phyloP scores from a whole-genome alignment of 768 basidiomycete genomes.

The Suillus lakei region DNA sequence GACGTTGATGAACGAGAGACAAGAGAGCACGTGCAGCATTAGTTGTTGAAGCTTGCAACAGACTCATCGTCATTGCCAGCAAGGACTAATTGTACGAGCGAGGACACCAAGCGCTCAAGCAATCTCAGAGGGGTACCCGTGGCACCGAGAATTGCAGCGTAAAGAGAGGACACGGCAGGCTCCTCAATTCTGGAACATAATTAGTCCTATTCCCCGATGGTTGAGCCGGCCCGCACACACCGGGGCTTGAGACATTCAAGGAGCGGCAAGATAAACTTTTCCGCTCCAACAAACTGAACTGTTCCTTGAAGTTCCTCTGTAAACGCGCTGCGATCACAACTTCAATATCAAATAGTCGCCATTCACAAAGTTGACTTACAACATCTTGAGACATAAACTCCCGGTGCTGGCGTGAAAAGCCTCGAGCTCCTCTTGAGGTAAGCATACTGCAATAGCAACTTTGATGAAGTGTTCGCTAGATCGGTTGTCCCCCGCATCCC shows the following conservation, averaged over 20 bases:
- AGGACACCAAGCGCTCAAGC: slow-evolving; percentile 26
- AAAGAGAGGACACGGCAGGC: slow-evolving; percentile 27
- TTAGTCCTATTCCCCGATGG: not conserved
- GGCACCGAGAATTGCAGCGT: slow-evolving; percentile 36
- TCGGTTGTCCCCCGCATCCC: slow-evolving; percentile 37
- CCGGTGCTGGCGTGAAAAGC: slow-evolving; percentile 44
- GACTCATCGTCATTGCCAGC: slow-evolving; percentile 6
- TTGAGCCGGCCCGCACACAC: slow-evolving; percentile 36
- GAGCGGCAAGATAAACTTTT: slow-evolving; percentile 63
- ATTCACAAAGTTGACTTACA: slow-evolving; percentile 42
- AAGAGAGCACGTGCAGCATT: slow-evolving; percentile 45
- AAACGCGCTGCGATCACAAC: slow-evolving; percentile 42
- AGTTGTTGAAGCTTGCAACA: slow-evolving; percentile 1
- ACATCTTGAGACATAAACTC: slow-evolving; percentile 48
- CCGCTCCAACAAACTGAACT: slow-evolving; percentile 53
- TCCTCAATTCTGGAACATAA: slow-evolving; percentile 36
- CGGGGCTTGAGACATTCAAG: slow-evolving; percentile 42
- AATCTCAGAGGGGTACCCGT: slow-evolving; percentile 24
- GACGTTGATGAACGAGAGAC: slow-evolving; percentile 65
- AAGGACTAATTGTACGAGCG: slow-evolving; percentile 26
- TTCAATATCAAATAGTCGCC: not conserved
- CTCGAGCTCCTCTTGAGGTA: slow-evolving; percentile 61
- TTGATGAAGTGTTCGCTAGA: slow-evolving; percentile 64
- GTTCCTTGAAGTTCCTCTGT: slow-evolving; percentile 51
- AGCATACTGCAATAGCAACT: slow-evolving; percentile 67